These are phyloP conservation scores for Tephrocybe sp. DNA, from an alignment of 768 basidiomycete genomes.

Conservation along the genomic window DNA sequence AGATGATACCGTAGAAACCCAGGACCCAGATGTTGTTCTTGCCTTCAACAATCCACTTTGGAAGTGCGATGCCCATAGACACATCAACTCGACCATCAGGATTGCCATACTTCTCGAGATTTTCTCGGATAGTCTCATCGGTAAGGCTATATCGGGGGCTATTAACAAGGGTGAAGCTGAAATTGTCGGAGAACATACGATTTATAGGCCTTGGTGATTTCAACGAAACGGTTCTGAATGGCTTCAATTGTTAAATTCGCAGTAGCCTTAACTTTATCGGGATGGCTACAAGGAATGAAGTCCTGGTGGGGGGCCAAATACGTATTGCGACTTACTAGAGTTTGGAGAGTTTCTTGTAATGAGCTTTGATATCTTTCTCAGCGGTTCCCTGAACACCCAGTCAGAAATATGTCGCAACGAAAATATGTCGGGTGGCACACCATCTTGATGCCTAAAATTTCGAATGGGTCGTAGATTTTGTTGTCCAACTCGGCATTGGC, in stretches of 20 bases:
- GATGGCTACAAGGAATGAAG: constrained; percentile 59
- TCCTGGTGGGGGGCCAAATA: background rate
- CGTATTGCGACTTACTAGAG: constrained; percentile 57
- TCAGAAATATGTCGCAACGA: constrained; percentile 2
- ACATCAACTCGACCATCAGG: constrained; percentile 97
- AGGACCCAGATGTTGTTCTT: constrained; percentile 92
- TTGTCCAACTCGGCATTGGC: constrained; percentile 54
- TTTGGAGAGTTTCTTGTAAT: constrained; percentile 89
- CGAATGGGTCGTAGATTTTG: constrained; percentile 90
- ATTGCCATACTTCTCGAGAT: constrained; percentile 86
- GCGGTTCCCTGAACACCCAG: constrained; percentile 47
- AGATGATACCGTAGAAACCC: constrained; percentile 80
- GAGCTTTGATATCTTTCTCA: constrained; percentile 93
- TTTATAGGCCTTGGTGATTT: constrained; percentile 98
- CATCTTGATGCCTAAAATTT: constrained; percentile 76
- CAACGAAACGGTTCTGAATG: constrained; percentile 83
- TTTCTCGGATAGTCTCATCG: constrained; percentile 88
- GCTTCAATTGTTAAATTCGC: constrained; percentile 83
- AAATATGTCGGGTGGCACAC: constrained; percentile 40
- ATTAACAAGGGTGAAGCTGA: background rate
- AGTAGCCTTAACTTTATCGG: constrained; percentile 88
- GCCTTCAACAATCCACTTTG: constrained; percentile 89
- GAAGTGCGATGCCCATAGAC: constrained; percentile 92
- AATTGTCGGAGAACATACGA: constrained; percentile 46
- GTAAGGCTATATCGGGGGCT: constrained; percentile 58